phyloP scores from a whole-genome alignment of 2,329 filamentous ascomycete species.

The Colletotrichum kahawae region DNA sequence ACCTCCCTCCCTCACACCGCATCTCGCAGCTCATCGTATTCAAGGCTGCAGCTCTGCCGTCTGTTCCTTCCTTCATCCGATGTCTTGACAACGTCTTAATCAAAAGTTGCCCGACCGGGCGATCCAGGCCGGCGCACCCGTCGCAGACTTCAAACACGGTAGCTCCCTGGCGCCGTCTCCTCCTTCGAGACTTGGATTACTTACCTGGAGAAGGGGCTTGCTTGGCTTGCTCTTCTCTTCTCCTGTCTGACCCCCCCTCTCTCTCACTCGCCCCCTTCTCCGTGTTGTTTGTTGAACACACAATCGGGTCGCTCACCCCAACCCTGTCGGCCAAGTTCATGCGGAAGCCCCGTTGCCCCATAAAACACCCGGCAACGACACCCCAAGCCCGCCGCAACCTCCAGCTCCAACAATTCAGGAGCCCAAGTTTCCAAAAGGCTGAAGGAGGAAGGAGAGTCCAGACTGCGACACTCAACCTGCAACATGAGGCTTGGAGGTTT shows the following conservation, averaged over 20 bases:
- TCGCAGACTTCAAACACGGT: conserved; percentile 13
- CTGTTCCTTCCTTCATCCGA: not conserved
- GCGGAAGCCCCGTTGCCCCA: not conserved
- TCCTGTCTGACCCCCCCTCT: conserved; percentile 6
- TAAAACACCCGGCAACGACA: not conserved
- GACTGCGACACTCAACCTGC: not conserved
- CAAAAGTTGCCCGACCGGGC: not conserved
- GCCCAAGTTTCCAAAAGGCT: not conserved
- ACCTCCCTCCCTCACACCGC: not conserved
- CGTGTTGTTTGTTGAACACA: conserved; percentile 5
- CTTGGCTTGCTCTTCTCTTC: not conserved
- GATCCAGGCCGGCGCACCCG: not conserved
- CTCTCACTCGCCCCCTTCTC: no score
- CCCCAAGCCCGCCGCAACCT: not conserved
- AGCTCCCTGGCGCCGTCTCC: not conserved
- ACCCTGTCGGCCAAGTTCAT: conserved; percentile 8
- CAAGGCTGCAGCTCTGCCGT: not conserved
- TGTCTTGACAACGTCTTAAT: not conserved
- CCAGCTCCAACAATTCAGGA: not conserved
- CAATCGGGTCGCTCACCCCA: not conserved
- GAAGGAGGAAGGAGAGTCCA: not conserved
- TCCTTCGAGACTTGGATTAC: not conserved
- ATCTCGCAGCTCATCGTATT: not conserved
- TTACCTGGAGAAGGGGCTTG: not conserved
- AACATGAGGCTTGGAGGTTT: not conserved